Evolutionary conservation across 805 yeast species (phyloP), one percentile per base, ranked within the genome.

Genomic region (Wickerhamiella qilinensis): DNA sequence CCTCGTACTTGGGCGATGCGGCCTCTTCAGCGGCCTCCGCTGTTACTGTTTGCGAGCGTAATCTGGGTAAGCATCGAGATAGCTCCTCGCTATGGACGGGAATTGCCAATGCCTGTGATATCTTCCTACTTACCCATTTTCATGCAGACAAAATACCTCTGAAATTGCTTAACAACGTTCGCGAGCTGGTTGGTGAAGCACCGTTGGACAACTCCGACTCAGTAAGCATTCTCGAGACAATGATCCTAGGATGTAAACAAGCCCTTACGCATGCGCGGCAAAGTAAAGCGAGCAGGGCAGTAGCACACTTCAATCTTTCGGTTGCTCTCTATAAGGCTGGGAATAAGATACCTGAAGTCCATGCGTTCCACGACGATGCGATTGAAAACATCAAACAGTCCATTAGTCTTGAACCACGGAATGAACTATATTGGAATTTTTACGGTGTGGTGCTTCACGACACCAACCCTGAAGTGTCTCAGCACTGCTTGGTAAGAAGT

Each of bases 401-500:
- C 0, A 73, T 86, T 39, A 74, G 69, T 40, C 58, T 74, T 7
- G 95, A 88, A 54, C 67, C 77, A 4, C 70, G 68, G 41, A 80
- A 78, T 44, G 63, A 78, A 1, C 74, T 69, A 16, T 74, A 74
- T 41, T 91, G 99, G 99, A 64, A 72, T 38, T 77, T 81, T 0
- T 63, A 88, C 21, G 98, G 97, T 12, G 68, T 78, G 40, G 79
- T 85, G 0, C 71, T 83, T 6, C 66, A 76, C 39, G 59, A 72
- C 3, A 57, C 64, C 3, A 79, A 74, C 46, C 76, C 88, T 0
- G 68, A 70, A 35, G 79, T 83, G 5, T 65, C 96, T 0, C 99
- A 91, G 57, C 99, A 91, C 59, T 84, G 95, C 55, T 83, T 81
- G 49, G 80, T 91, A 48, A 78, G 82, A 45, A 86, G 96, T 1